These are phyloP conservation scores for Camellia japonica DNA, from an alignment of 148 eudicot genomes.

Conservation along the genomic window DNA sequence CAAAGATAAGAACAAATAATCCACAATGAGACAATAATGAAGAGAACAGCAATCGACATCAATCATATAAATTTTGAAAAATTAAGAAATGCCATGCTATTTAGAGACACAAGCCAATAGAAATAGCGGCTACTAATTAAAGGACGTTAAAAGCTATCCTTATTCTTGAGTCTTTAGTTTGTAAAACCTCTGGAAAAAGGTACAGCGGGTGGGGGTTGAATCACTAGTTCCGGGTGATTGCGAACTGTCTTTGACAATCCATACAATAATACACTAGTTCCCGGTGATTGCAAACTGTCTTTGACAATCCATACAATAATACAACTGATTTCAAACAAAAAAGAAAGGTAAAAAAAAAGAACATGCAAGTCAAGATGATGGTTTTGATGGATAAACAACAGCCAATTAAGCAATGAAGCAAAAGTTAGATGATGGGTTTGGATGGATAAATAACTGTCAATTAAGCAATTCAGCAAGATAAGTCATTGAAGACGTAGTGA, in stretches of 20 bases:
- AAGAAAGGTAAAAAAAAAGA: neutral
- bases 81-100: neutral
- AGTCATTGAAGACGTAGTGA: neutral
- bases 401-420: conserved; percentile 3
- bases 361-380: neutral
- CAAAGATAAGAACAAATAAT: neutral
- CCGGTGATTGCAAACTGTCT: neutral
- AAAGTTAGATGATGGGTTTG: too few relatives aligned
- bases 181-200: neutral
- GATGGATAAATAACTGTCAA: neutral
- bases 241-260: neutral
- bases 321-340: neutral
- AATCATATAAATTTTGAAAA: too few relatives aligned
- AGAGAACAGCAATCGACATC: neutral
- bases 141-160: neutral
- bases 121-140: neutral
- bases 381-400: neutral
- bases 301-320: neutral
- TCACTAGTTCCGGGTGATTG: neutral
- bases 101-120: neutral
- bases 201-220: neutral
- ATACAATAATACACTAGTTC: neutral
- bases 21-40: neutral
- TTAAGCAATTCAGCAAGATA: neutral
- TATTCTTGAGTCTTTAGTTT: neutral